phyloP scores from a whole-genome alignment of 305 asterid genomes.

The Rubia occidens region DNA sequence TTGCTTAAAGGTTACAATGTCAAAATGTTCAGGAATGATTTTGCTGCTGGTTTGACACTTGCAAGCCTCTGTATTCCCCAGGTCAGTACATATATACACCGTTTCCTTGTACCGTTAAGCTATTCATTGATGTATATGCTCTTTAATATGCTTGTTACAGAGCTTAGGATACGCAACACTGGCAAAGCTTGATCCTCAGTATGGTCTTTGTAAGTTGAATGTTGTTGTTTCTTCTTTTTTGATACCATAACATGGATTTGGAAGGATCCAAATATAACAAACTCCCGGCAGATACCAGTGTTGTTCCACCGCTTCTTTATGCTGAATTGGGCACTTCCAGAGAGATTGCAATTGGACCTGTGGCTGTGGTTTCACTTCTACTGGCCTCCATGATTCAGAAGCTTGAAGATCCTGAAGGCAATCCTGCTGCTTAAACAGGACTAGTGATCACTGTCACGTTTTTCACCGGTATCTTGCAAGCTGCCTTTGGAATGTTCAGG shows the following conservation, averaged over 20 bases:
- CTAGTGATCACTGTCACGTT: conserved; percentile 35
- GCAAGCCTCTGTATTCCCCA: conserved; percentile 47
- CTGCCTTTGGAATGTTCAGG: conserved; percentile 36
- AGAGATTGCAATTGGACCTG: conserved; percentile 42
- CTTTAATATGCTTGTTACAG: conserved; percentile 13
- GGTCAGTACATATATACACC: conserved; percentile 10
- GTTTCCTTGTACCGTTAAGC: not conserved
- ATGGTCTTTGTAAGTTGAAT: conserved; percentile 39
- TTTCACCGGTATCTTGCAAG: conserved; percentile 33
- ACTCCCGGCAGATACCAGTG: conserved; percentile 29
- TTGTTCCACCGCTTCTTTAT: conserved; percentile 39
- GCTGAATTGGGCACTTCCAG: conserved; percentile 38
- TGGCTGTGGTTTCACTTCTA: conserved; percentile 39
- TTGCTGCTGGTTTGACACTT: conserved; percentile 36
- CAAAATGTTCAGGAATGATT: conserved; percentile 25
- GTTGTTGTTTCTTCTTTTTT: not conserved
- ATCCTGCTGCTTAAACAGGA: conserved; percentile 24
- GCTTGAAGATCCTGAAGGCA: conserved; percentile 24
- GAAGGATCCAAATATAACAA: not conserved
- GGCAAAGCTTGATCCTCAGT: conserved; percentile 36
- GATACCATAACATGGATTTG: not conserved
- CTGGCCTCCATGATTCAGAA: conserved; percentile 28
- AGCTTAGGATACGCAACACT: conserved; percentile 37
- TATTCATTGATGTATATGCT: not conserved
- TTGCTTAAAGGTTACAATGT: conserved; percentile 27